phyloP scores from a whole-genome alignment of 2,329 filamentous ascomycete genomes.

The Fusarium cyanostomum region DNA sequence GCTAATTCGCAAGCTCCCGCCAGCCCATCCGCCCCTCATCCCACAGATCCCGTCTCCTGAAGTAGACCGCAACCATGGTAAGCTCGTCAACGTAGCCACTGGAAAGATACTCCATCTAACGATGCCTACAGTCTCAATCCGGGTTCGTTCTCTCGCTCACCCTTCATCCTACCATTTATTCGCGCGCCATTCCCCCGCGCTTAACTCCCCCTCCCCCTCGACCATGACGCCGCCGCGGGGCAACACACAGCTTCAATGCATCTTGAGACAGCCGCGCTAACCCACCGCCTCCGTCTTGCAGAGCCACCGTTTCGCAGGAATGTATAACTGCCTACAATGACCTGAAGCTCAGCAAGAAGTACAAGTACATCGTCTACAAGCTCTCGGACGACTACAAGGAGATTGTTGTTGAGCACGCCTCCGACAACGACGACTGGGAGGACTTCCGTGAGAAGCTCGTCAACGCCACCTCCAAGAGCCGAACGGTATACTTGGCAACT shows the following conservation, averaged over 20 bases:
- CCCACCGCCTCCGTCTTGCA: constrained; percentile 48
- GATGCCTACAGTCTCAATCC: constrained; percentile 68
- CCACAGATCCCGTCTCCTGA: constrained; percentile 42
- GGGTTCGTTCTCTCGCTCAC: constrained; percentile 57
- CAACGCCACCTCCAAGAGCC: constrained; percentile 76
- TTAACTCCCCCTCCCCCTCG: constrained; percentile 22
- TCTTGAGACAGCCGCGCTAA: constrained; percentile 40
- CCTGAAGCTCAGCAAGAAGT: constrained; percentile 82
- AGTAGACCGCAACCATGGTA: constrained; percentile 54
- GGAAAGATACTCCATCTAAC: constrained; percentile 28
- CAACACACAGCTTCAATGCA: constrained; percentile 24
- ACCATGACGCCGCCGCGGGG: constrained; percentile 39
- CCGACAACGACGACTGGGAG: constrained; percentile 73
- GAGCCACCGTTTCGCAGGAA: constrained; percentile 76
- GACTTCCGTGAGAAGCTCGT: constrained; percentile 80
- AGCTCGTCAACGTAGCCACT: constrained; percentile 39
- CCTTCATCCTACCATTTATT: constrained; percentile 13
- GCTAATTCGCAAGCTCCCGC: constrained; percentile 42
- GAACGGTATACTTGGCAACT: constrained; percentile 60
- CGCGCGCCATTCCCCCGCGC: constrained; percentile 23
- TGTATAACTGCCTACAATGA: constrained; percentile 80
- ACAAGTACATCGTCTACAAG: constrained; percentile 91
- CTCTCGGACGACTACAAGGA: constrained; percentile 83
- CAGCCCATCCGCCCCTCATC: constrained; percentile 41
- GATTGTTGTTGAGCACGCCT: constrained; percentile 82